A percentile compares a stretch with the other conserved stretches of the same genome.
Evolutionary conservation across 1,284 basidiomycete genomes (phyloP).

Genomic region (Macrocybe sp.): DNA sequence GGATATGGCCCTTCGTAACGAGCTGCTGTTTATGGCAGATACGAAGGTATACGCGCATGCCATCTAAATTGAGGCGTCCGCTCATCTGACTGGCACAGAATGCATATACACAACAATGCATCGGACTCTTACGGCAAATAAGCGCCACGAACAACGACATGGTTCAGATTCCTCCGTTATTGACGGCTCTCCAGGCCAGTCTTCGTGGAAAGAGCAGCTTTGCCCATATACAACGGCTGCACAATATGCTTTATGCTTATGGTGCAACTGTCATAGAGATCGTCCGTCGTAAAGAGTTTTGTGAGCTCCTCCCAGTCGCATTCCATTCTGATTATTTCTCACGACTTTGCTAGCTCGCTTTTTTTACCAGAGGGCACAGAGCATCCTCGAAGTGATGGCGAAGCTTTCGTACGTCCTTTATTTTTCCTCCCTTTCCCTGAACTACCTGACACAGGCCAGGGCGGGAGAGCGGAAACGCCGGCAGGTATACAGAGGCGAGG

Average conservation of each 20-base stretch:
- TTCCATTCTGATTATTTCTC: slow-evolving; percentile 1
- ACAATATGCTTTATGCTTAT: slow-evolving; percentile 91
- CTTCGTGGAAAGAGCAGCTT: slow-evolving; percentile 80
- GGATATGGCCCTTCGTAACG: slow-evolving; percentile 55
- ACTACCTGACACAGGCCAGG: slow-evolving; percentile 28
- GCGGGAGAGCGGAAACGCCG: slow-evolving; percentile 72
- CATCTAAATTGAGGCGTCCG: slow-evolving; percentile 9
- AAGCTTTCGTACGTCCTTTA: slow-evolving; percentile 61
- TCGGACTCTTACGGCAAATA: slow-evolving; percentile 65
- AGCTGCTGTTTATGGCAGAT: slow-evolving; percentile 50
- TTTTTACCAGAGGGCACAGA: slow-evolving; percentile 74
- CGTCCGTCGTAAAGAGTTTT: slow-evolving; percentile 85
- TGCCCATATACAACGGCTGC: slow-evolving; percentile 83
- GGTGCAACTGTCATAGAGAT: slow-evolving; percentile 90
- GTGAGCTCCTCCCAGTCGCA: slow-evolving; percentile 32
- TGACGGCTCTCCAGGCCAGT: slow-evolving; percentile 63
- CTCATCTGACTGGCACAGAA: slow-evolving; percentile 48
- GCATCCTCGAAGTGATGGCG: slow-evolving; percentile 78
- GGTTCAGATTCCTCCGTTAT: slow-evolving; percentile 57
- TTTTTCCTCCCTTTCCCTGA: slow-evolving; percentile 2
- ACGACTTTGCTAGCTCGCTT: slow-evolving; percentile 50
- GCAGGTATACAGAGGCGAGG: slow-evolving; percentile 73
- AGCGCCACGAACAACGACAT: slow-evolving; percentile 74
- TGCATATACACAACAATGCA: slow-evolving; percentile 66
- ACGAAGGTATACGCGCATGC: slow-evolving; percentile 47